Conservation (phyloP, 1,284 basidiomycete species). For the Rhodotorula sp. region DNA sequence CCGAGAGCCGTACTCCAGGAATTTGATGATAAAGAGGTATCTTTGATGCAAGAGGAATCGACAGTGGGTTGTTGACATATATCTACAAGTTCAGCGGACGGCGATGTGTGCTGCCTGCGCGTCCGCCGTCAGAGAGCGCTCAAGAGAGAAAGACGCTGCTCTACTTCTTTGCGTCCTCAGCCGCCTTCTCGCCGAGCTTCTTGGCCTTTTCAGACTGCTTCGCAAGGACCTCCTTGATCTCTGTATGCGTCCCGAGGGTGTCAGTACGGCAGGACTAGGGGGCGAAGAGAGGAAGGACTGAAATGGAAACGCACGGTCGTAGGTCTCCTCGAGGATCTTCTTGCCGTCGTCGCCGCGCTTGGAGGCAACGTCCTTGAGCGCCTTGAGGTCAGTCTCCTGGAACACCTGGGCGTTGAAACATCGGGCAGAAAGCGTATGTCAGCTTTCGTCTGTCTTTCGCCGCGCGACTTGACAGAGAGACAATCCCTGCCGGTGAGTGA, state of each 20-base stretch:
- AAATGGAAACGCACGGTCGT: constrained; percentile 23
- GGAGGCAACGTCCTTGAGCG: constrained; percentile 52
- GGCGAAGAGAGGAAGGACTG: background rate
- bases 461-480: background rate
- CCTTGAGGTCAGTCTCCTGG: constrained; percentile 47
- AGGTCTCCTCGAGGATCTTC: constrained; percentile 48
- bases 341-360: constrained; percentile 54
- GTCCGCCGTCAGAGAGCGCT: background rate
- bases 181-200: constrained; percentile 37
- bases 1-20: too few species aligned
- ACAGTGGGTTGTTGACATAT: background rate
- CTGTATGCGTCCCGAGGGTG: background rate
- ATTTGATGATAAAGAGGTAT: background rate
- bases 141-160: too few species aligned
- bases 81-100: background rate
- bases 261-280: background rate
- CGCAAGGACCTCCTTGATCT: constrained; percentile 42
- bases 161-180: constrained; percentile 24
- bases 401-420: constrained; percentile 29
- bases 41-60: constrained; percentile 2
- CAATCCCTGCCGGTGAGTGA: background rate
- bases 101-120: background rate
- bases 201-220: constrained; percentile 43
- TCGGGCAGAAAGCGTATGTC: too few species aligned
- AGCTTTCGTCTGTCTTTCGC: too few species aligned